Evolutionary conservation across 257 asterid genomes (phyloP), one percentile per base, ranked within the genome.

Genomic region (Solanum peruvianum): DNA sequence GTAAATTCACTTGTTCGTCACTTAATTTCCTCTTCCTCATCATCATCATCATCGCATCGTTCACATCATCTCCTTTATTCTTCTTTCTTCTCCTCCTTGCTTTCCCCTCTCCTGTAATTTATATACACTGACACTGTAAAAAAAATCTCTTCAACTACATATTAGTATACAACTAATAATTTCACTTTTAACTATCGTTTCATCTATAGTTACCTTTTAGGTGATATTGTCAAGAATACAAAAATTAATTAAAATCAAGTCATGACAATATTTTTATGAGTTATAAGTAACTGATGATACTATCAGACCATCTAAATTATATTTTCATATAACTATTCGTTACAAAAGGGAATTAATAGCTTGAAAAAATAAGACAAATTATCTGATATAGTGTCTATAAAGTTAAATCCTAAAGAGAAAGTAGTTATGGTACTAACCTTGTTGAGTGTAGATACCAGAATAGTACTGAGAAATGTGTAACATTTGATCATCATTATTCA

Each of bases 381-480:
- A 56, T 56, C 62, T 56, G 7, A 2, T 21, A 20, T 35, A 72
- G 10, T 35, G 15, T 72, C 47, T 20, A 20, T 35, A 20, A 18
- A 35, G 47, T 72, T 35, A 4, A 33, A 71, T 71, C 3, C 1
- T 2, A 58, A 20, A 44, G 49, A 27, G 18, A 45, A 44, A 83
- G 3, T 18, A 83, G 11, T 20, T 56, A 20, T 62, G 27, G 52
- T 47, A 87, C 93, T 64, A 35, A 91, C 91, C 93, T 88, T 85
- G 69, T 42, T 91, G 93, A 58, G 87, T 37, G 85, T 81, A 90
- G 29, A 86, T 88, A 20, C 86, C 91, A 27, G 92, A 90, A 87
- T 90, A 90, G 89, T 92, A 92, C 89, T 92, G 93, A 42, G 95
- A 93, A 62, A 93, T 72, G 70, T 93, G 92, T 39, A 83, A 35